Evolutionary conservation across 768 basidiomycete species (phyloP), one percentile per base, ranked within the genome.

Genomic region (Auricularia cornea): DNA sequence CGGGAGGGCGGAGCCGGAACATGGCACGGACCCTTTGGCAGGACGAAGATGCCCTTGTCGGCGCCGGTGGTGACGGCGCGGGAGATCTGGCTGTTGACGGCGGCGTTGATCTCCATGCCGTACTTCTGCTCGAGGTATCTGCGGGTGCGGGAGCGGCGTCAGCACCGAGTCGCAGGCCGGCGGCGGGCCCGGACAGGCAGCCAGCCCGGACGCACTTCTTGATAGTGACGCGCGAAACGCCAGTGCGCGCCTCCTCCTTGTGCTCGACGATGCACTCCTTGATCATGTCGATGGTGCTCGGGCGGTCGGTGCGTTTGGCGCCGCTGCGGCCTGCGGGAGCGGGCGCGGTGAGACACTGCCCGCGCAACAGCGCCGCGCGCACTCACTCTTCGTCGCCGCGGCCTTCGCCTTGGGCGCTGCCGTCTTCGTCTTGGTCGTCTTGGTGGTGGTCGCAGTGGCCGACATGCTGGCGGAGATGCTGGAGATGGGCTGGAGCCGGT

Each of bases 61-160:
- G 83, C 84, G 62, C 95, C 94, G n/a, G 81, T 77, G 61, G 83
- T 77, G 72, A 98, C 88, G 62, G 94, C 93, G 68, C 81, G 86
- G 64, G 87, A 83, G 69, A 98, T 83, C 76, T 91, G 88, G 54
- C 83, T 84, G 69, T 79, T 82, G 76, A 94, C 92, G 26, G 90
- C 84, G n/a, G 72, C 71, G 60, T 86, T 88, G 66, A 94, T 88
- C 68, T 87, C 83, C 62, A 97, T 78, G 70, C 86, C 86, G 80
- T 94, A 97, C 69, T 81, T 85, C 63, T 83, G 80, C 76, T 93
- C 92, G 62, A 97, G 87, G 74, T 77, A 97, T 79, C 92, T 94
- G 41, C 62, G 11, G 31, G 60, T 31, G 54, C 61, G 60, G 66
- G 66, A 28, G n/a, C n/a, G n/a, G n/a, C n/a, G n/a, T n/a, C n/a